Base-by-base conservation (phyloP, 2,329 filamentous ascomycete genomes). In the Xylaria sp. region DNA sequence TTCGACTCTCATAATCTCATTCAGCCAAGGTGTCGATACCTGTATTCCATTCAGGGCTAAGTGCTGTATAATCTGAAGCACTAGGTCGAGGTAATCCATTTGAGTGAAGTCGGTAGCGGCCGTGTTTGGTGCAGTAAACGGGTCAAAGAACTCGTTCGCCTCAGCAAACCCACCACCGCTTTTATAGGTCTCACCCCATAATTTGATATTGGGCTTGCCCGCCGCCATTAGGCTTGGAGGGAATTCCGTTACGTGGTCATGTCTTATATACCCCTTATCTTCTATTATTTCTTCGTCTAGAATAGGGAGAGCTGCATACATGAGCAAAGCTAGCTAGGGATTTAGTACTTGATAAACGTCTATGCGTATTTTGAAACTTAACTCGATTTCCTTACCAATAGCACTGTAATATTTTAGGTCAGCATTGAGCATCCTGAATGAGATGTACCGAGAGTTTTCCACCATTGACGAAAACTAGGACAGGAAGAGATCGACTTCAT, bases 251-350 rank as follows among this genome's bases (percentile, higher is more conserved):
- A 20, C 15, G n/a, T 31, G 29, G 29, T 25, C 42, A 22, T 6
- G 9, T 10, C 3, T 3, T 22, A 25, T 11, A 22, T 45, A 20
- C 1, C 27, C 2, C 11, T 6, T 17, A 2, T 4, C 10, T 39
- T 9, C 1, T 42, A 15, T 2, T 36, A 17, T 4, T 6, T 15
- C 20, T 25, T 38, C 4, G 9, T 20, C 1, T 55, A 20, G 47
- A 47, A 59, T 38, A 0, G 55, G 55, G 10, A 60, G 51, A 7
- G 62, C 42, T 55, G 56, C 62, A 27, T 60, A 38, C 62, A 60
- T 65, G 55, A 65, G 55, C 39, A 60, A 36, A 31, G 55, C 56
- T 55, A 60, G 11, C 5, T 38, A 17, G 13, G 5, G 22, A 13
- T 42, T 31, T 42, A 22, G 59, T 47, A n/a, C n/a, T 42, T 45